phyloP scores from a whole-genome alignment of 371 early-diverging fungal genomes.

The Blakeslea trispora region DNA sequence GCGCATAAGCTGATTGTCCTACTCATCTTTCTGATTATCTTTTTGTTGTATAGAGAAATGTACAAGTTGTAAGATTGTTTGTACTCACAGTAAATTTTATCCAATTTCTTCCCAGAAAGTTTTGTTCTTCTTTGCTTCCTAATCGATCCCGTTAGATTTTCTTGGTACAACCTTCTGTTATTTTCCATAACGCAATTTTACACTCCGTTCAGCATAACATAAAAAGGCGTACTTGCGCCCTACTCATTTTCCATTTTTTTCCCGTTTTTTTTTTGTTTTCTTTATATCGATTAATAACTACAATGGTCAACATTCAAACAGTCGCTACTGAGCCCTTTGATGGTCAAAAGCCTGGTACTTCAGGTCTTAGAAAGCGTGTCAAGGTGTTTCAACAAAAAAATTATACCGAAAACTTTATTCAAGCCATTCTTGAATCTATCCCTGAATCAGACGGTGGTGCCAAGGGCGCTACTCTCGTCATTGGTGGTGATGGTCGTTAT shows the following conservation, averaged over 20 bases:
- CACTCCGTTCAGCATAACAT: too few species aligned
- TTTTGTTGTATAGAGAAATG: too few species aligned
- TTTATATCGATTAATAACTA: constrained; percentile 5
- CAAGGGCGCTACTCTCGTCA: constrained; percentile 81
- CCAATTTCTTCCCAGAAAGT: too few species aligned
- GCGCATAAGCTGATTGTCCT: too few species aligned
- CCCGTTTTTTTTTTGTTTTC: constrained; percentile 10
- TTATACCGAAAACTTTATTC: constrained; percentile 97
- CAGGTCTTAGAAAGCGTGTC: constrained; percentile 94
- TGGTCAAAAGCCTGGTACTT: constrained; percentile 97
- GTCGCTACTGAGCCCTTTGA: constrained; percentile 72
- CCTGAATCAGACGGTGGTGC: constrained; percentile 66
- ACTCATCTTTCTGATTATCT: too few species aligned
- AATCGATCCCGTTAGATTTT: too few species aligned
- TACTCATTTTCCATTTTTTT: constrained; percentile 11
- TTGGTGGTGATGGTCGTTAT: constrained; percentile 97
- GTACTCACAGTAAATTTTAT: too few species aligned
- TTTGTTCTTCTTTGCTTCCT: too few species aligned
- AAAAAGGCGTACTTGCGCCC: not conserved
- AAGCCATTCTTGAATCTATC: constrained; percentile 82
- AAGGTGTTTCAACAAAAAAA: constrained; percentile 92
- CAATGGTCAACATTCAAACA: constrained; percentile 47
- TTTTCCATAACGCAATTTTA: too few species aligned
- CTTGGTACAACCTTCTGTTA: too few species aligned
- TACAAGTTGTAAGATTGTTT: too few species aligned